These are phyloP conservation scores for Hypoxylon fragiforme DNA, from an alignment of 495 filamentous ascomycete species.

Conservation along the genomic window DNA sequence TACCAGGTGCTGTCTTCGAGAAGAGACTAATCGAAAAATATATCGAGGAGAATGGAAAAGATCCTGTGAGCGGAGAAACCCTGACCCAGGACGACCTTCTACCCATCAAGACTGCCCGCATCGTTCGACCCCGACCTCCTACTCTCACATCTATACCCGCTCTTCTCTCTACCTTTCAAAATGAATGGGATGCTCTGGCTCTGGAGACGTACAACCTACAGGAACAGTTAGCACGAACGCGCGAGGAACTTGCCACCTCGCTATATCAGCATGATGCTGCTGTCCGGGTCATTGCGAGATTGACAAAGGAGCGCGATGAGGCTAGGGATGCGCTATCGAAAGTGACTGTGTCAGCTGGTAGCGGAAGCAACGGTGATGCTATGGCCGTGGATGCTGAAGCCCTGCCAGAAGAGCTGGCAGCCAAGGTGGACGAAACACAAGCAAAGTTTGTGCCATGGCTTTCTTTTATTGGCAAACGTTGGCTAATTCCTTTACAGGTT, in stretches of 20 bases:
- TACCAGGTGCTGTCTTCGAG: constrained; percentile 82
- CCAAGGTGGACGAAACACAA: constrained; percentile 77
- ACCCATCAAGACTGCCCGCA: constrained; percentile 77
- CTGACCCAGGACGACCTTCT: constrained; percentile 85
- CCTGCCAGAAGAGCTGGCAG: constrained; percentile 70
- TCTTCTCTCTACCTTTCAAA: constrained; percentile 94
- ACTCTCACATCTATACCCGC: constrained; percentile 96
- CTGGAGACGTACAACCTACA: constrained; percentile 86
- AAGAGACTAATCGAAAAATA: constrained; percentile 94
- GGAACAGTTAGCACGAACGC: constrained; percentile 83
- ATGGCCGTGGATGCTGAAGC: constrained; percentile 86
- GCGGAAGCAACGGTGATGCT: constrained; percentile 66
- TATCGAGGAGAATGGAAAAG: constrained; percentile 89
- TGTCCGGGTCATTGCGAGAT: constrained; percentile 84
- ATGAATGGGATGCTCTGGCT: constrained; percentile 95
- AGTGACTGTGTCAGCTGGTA: constrained; percentile 69
- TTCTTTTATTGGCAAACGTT: neutral
- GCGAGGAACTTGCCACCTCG: constrained; percentile 90
- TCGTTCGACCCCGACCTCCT: constrained; percentile 86
- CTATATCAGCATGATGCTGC: constrained; percentile 97
- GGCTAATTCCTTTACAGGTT: constrained; percentile 57
- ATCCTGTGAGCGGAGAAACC: constrained; percentile 89
- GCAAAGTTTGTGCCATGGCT: constrained; percentile 60
- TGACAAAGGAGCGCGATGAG: constrained; percentile 89
- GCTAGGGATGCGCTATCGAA: constrained; percentile 89